Conservation (phyloP, 2,329 filamentous ascomycete species). For the Dactylonectria macrodidyma region DNA sequence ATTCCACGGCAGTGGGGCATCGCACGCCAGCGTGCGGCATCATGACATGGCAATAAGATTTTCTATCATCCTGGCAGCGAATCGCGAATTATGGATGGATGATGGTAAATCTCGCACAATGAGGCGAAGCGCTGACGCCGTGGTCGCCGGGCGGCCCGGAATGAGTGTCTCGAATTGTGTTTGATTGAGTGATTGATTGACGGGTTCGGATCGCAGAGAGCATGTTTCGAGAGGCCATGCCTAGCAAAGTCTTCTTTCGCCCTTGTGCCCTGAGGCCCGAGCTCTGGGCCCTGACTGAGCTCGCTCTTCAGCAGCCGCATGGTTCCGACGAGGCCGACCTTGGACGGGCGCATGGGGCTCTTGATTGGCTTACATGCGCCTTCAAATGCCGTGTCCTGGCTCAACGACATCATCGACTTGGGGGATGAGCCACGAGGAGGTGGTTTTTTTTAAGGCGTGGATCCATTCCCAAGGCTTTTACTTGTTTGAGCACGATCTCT, state of each 20-base stretch:
- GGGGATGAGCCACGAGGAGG: constrained; percentile 31
- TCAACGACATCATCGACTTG: constrained; percentile 32
- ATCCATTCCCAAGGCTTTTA: constrained; percentile 11
- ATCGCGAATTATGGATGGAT: constrained; percentile 1
- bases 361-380: constrained; percentile 41
- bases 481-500: constrained; percentile 9
- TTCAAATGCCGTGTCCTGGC: constrained; percentile 41
- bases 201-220: constrained; percentile 21
- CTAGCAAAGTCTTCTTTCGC: constrained; percentile 27
- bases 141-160: constrained; percentile 16
- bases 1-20: constrained; percentile 39
- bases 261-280: background rate
- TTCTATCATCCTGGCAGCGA: constrained; percentile 15
- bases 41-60: constrained; percentile 17
- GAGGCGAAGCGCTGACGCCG: constrained; percentile 27
- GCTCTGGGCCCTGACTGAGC: too few species aligned
- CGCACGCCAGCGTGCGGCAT: constrained; percentile 19
- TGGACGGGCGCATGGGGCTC: constrained; percentile 32
- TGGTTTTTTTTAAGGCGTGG: constrained; percentile 29
- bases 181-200: constrained; percentile 35
- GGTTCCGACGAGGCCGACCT: constrained; percentile 41
- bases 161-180: constrained; percentile 15
- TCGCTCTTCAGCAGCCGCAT: constrained; percentile 34
- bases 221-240: constrained; percentile 42
- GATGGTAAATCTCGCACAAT: constrained; percentile 6